Evolutionary conservation across 495 filamentous ascomycete genomes (phyloP).

Genomic region (Glutinoglossum americanum): DNA sequence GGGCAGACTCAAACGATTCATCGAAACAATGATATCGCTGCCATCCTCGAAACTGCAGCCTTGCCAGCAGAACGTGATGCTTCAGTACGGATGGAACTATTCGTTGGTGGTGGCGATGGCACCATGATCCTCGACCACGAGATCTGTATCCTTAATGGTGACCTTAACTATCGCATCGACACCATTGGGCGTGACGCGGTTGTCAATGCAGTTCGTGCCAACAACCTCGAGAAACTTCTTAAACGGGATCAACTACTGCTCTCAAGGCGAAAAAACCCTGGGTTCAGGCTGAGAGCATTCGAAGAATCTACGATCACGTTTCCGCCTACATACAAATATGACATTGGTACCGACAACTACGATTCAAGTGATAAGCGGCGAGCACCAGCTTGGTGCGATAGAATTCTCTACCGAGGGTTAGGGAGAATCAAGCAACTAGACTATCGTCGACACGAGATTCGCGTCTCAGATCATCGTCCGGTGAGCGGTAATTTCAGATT

Average conservation of each 20-base stretch:
- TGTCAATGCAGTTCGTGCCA: slow-evolving; percentile 54
- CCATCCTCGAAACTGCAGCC: slow-evolving; percentile 59
- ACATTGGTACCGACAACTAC: slow-evolving; percentile 83
- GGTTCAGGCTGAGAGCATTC: slow-evolving; percentile 70
- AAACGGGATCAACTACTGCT: slow-evolving; percentile 87
- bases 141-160: slow-evolving; percentile 85
- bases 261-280: slow-evolving; percentile 65
- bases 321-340: slow-evolving; percentile 94
- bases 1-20: slow-evolving; percentile 76
- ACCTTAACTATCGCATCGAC: slow-evolving; percentile 96
- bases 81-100: slow-evolving; percentile 44
- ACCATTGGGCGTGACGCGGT: slow-evolving; percentile 86
- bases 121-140: slow-evolving; percentile 95
- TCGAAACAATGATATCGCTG: slow-evolving; percentile 81
- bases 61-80: slow-evolving; percentile 45
- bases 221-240: slow-evolving; percentile 73
- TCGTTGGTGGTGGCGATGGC: slow-evolving; percentile 76
- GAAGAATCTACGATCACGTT: slow-evolving; percentile 74
- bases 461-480: slow-evolving; percentile 79
- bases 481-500: slow-evolving; percentile 70
- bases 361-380: slow-evolving; percentile 88
- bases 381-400: slow-evolving; percentile 93
- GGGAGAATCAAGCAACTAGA: slow-evolving; percentile 71
- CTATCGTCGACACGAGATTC: slow-evolving; percentile 73
- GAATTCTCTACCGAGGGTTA: slow-evolving; percentile 64